Evolutionary conservation across 75 land plant species (phyloP).

Genomic region (Chamaecyparis obtusa): DNA sequence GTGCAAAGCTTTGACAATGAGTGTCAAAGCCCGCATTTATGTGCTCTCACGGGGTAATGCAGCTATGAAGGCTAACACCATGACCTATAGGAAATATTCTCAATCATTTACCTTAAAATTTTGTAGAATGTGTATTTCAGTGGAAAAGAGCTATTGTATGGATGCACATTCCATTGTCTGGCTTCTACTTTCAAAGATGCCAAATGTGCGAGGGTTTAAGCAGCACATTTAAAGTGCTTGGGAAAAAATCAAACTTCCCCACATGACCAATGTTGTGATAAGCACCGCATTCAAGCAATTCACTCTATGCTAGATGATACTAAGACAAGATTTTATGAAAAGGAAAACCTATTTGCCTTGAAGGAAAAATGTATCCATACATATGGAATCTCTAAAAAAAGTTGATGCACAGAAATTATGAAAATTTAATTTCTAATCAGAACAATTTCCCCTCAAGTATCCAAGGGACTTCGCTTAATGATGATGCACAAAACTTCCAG

Average conservation of each 20-base stretch:
- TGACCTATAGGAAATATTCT: background rate
- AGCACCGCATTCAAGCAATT: conserved; percentile 22
- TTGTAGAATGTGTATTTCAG: background rate
- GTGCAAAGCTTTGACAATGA: background rate
- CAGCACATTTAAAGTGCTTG: conserved; percentile 77
- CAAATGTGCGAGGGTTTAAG: conserved; percentile 77
- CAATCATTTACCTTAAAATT: background rate
- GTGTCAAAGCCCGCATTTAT: background rate
- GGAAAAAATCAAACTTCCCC: conserved; percentile 34
- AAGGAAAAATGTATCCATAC: background rate
- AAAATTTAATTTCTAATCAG: background rate
- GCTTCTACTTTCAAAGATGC: conserved; percentile 53
- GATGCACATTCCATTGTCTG: conserved; percentile 9
- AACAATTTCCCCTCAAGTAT: background rate
- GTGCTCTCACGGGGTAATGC: background rate
- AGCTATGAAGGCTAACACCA: background rate
- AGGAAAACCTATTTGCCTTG: background rate
- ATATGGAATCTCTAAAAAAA: background rate
- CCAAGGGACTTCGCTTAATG: background rate
- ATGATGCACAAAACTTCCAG: too few relatives aligned
- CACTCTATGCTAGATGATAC: conserved; percentile 25
- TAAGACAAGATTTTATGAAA: conserved; percentile 7
- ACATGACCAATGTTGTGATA: conserved; percentile 21
- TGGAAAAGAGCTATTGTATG: background rate
- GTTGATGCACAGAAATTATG: background rate